A percentile compares a stretch with the other conserved stretches of the same genome.
Conservation (phyloP, 805 yeast genomes). For the Clavispora asparagi region DNA sequence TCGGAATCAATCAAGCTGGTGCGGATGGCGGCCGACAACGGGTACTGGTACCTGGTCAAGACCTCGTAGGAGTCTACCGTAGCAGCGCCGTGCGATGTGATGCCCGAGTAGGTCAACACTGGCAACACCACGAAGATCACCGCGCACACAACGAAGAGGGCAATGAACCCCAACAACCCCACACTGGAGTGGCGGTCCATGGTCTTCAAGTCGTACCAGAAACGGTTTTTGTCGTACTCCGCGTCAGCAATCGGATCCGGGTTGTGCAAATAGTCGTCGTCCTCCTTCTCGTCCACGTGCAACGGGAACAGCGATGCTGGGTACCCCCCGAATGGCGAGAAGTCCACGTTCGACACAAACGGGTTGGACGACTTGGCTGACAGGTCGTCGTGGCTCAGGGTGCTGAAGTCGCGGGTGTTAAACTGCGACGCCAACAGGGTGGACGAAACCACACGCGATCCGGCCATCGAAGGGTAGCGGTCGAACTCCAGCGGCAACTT, state of each 20-base stretch:
- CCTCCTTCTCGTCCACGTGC: slow-evolving; percentile 87
- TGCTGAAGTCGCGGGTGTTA: slow-evolving; percentile 4
- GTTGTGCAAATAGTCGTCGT: slow-evolving; percentile 91
- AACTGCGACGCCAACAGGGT: slow-evolving; percentile 20
- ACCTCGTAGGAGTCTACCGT: no score
- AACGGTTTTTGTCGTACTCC: slow-evolving; percentile 67
- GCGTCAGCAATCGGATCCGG: slow-evolving; percentile 96
- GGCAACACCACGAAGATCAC: slow-evolving; percentile 78
- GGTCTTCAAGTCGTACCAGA: slow-evolving; percentile 56
- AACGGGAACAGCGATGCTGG: slow-evolving; percentile 92
- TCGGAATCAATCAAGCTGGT: slow-evolving; percentile 36
- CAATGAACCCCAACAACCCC: slow-evolving; percentile 57
- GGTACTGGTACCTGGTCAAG: slow-evolving; percentile 26
- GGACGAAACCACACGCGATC: slow-evolving; percentile 54
- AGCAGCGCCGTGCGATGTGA: slow-evolving; percentile 34
- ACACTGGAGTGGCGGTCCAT: slow-evolving; percentile 59
- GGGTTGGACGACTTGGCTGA: slow-evolving; percentile 23
- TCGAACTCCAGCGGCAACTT: slow-evolving; percentile 56
- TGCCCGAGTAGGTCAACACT: slow-evolving; percentile 77
- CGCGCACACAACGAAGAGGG: slow-evolving; percentile 55
- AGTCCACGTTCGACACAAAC: slow-evolving; percentile 49
- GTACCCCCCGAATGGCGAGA: slow-evolving; percentile 93
- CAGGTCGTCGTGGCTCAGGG: slow-evolving; percentile 15
- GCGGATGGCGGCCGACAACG: slow-evolving; percentile 32
- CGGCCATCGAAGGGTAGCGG: slow-evolving; percentile 61